Evolutionary conservation across 257 asterid species (phyloP).

Genomic region (Solanum paucissectum): DNA sequence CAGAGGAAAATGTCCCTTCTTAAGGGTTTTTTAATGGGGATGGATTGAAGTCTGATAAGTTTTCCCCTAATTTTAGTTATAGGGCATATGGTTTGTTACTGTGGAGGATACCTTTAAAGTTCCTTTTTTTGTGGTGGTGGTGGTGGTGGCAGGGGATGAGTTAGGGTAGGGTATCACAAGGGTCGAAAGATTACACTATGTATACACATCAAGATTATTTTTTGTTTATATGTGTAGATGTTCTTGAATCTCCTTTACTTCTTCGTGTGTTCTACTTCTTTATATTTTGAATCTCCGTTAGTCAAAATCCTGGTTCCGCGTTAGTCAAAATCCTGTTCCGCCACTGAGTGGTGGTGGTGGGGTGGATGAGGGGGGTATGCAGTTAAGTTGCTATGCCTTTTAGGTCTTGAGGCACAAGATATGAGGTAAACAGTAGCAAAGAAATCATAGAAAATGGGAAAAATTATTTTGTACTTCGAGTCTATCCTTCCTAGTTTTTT

Average conservation of each 20-base stretch:
- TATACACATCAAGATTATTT: too few species aligned
- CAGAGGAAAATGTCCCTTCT: neutral
- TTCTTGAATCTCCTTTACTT: neutral
- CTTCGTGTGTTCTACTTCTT: neutral
- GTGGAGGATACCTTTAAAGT: neutral
- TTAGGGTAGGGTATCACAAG: neutral
- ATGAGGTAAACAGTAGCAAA: neutral
- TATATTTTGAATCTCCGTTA: neutral
- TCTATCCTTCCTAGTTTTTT: neutral
- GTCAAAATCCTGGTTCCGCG: neutral
- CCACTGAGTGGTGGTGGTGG: neutral
- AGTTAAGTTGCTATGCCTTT: neutral
- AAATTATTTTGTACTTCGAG: neutral
- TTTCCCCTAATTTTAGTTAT: neutral
- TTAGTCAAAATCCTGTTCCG: neutral
- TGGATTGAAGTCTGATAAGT: neutral
- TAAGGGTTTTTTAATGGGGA: neutral
- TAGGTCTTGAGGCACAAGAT: neutral
- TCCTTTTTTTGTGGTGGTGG: neutral
- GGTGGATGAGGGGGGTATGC: neutral
- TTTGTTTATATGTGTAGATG: neutral
- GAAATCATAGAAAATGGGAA: neutral
- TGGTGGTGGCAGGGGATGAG: neutral
- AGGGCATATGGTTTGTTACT: neutral
- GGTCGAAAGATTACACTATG: neutral